Evolutionary conservation across 768 basidiomycete genomes (phyloP), one percentile per base, ranked within the genome.

Genomic region (Leccinum longicurvipes): DNA sequence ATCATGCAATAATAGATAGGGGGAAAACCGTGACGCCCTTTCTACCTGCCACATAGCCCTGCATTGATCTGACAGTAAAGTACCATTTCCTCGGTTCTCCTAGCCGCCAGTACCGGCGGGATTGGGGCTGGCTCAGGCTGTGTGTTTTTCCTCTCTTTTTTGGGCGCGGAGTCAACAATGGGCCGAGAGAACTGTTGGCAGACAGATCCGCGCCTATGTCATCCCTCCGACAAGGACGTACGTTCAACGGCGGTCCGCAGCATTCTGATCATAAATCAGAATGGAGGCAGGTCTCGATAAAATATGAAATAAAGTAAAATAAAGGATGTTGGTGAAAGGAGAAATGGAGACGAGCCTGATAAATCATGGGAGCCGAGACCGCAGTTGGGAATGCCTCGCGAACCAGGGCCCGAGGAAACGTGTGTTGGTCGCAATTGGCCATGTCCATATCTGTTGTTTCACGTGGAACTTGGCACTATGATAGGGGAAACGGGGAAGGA

Each of bases 361-460:
- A 17, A n/a, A 39, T 9, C 34, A 39, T 39, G 36, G 36, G n/a
- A 39, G 36, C 36, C 36, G n/a, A 39, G 36, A 39, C 36, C 36
- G 2, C 36, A n/a, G n/a, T 39, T 39, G 36, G 36, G 9, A 39
- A 39, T 25, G 50, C 36, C 48, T 51, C 60, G 51, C 34, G 56
- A 61, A 50, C 51, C 52, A 29, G 3, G 27, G 60, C 14, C 55
- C n/a, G 55, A 46, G 50, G 29, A 48, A 49, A 49, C 50, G 54
- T 62, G 60, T 50, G 29, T 39, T 39, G 36, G 36, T 39, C 36
- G 36, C 36, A 39, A n/a, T 39, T 39, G 15, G 7, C 23, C 32
- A n/a, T 51, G 32, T 41, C 50, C 21, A 23, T 32, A 23, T 41
- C 24, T 32, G 29, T n/a, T 19, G n/a, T 39, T n/a, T 39, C 36